These are phyloP conservation scores for Cutaneotrichosporon sp. DNA, from an alignment of 1,284 basidiomycete species.

Conservation along the genomic window DNA sequence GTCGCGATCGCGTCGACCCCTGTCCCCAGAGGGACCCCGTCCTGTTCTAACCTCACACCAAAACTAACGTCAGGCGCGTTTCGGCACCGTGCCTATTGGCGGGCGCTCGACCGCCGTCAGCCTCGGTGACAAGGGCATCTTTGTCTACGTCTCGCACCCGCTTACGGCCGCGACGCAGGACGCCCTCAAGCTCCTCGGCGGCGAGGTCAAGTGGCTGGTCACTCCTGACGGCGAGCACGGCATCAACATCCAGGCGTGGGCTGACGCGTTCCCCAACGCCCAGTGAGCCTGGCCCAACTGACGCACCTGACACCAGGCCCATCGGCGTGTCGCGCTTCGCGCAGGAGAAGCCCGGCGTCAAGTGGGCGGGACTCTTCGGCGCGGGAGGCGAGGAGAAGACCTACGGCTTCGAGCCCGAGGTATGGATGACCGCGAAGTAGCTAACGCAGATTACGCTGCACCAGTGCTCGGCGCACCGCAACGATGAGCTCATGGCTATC, in stretches of 20 bases:
- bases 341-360: constrained; percentile 54
- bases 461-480: constrained; percentile 77
- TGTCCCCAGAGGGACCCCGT: not conserved
- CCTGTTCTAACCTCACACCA: too few relatives aligned
- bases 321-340: constrained; percentile 55
- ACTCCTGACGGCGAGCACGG: constrained; percentile 57
- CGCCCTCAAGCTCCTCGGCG: constrained; percentile 70
- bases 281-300: constrained; percentile 52
- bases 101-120: constrained; percentile 81
- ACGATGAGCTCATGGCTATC: constrained; percentile 87
- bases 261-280: constrained; percentile 70
- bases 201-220: constrained; percentile 66
- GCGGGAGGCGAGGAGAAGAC: constrained; percentile 49
- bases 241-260: constrained; percentile 54
- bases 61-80: constrained; percentile 55
- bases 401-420: constrained; percentile 76
- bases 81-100: constrained; percentile 69
- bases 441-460: constrained; percentile 52
- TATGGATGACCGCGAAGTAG: constrained; percentile 41
- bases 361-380: constrained; percentile 53
- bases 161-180: constrained; percentile 70
- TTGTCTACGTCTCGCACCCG: constrained; percentile 83
- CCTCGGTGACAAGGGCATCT: constrained; percentile 66
- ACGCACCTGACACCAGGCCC: constrained; percentile 34
- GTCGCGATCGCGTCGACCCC: not conserved